phyloP scores from a whole-genome alignment of 352 stramenopile species.

The Aphanomyces invadans region DNA sequence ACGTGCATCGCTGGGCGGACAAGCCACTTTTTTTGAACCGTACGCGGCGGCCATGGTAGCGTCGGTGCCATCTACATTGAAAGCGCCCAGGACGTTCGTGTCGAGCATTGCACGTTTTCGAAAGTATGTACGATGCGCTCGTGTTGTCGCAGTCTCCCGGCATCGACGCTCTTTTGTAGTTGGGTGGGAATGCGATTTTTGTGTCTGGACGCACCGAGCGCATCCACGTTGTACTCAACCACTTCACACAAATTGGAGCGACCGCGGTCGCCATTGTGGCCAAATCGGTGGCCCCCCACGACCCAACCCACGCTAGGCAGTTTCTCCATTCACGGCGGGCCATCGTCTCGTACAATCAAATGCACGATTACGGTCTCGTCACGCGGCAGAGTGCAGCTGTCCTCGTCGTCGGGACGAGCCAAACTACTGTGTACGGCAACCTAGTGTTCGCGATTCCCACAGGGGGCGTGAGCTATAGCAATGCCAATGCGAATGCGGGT shows the following conservation, averaged over 20 bases:
- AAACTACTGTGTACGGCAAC: constrained; percentile 47
- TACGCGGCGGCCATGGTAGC: neutral
- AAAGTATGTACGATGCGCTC: constrained; percentile 26
- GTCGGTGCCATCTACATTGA: constrained; percentile 59
- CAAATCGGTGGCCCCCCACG: neutral
- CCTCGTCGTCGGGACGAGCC: constrained; percentile 41
- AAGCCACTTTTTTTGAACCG: neutral
- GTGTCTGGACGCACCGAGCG: constrained; percentile 47
- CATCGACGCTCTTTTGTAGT: neutral
- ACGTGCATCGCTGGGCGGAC: neutral
- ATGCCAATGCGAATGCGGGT: constrained; percentile 7
- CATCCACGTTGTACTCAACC: constrained; percentile 57
- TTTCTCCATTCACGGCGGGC: constrained; percentile 36
- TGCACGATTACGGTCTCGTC: constrained; percentile 55
- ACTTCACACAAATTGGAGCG: constrained; percentile 53
- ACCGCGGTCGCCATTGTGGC: constrained; percentile 44
- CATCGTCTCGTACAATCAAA: constrained; percentile 66
- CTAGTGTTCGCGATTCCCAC: constrained; percentile 45
- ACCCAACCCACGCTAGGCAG: constrained; percentile 30
- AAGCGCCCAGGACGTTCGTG: constrained; percentile 36
- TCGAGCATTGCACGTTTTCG: constrained; percentile 56
- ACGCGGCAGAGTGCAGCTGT: constrained; percentile 45
- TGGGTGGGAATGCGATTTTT: constrained; percentile 60
- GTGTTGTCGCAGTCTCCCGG: neutral
- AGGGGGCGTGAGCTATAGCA: constrained; percentile 21